These are phyloP conservation scores for Dipodascus geniculatus DNA, from an alignment of 805 yeast genomes.

Conservation along the genomic window DNA sequence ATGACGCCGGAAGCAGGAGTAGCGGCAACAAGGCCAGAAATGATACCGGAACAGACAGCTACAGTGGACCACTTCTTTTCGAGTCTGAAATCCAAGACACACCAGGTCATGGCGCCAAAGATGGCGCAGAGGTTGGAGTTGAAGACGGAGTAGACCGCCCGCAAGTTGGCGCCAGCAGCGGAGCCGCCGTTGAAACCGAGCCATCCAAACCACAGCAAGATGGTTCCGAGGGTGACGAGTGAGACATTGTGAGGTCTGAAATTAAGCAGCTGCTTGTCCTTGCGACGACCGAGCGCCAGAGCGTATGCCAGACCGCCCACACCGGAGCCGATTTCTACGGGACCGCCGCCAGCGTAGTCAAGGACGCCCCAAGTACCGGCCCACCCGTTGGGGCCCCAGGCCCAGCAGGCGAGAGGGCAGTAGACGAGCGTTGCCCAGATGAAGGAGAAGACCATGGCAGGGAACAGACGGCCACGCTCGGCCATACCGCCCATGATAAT, in stretches of 20 bases:
- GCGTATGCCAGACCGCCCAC: conserved; percentile 69
- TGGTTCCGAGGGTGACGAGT: conserved; percentile 79
- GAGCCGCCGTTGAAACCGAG: conserved; percentile 90
- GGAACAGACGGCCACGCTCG: conserved; percentile 83
- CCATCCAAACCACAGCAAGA: conserved; percentile 91
- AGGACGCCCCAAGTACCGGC: conserved; percentile 80
- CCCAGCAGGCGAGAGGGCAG: conserved; percentile 93
- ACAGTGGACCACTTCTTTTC: conserved; percentile 91
- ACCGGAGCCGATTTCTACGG: conserved; percentile 88
- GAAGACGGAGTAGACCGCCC: conserved; percentile 82
- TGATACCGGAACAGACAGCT: conserved; percentile 89
- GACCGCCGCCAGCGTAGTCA: conserved; percentile 98
- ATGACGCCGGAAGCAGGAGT: conserved; percentile 91
- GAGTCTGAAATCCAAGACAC: conserved; percentile 74
- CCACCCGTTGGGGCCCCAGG: conserved; percentile 93
- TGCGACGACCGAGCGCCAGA: conserved; percentile 51
- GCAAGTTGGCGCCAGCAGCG: conserved; percentile 67
- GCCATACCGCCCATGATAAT: conserved; percentile 88
- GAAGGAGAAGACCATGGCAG: conserved; percentile 71
- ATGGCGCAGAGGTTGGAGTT: conserved; percentile 85
- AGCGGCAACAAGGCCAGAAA: conserved; percentile 93
- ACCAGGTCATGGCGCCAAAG: conserved; percentile 88
- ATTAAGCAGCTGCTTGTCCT: conserved; percentile 61
- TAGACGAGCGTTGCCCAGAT: conserved; percentile 86
- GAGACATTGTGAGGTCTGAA: conserved; percentile 94